Conservation (phyloP, 1,139 yeast genomes). For the Lodderomyces oxycetoniae region DNA sequence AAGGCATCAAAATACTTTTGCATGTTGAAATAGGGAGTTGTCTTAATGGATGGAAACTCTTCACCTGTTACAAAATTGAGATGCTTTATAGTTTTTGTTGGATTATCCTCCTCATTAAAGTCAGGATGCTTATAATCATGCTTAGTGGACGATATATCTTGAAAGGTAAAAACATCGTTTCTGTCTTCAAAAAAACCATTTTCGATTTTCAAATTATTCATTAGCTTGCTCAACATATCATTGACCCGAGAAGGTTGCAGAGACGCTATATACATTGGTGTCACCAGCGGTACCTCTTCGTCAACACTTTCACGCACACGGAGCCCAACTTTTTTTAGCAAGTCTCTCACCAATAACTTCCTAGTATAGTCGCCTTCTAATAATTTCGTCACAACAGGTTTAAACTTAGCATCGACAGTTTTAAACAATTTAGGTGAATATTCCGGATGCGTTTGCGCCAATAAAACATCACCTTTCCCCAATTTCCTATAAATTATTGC, state of each 20-base stretch:
- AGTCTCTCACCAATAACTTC: slow-evolving; percentile 48
- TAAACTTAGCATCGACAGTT: slow-evolving; percentile 22
- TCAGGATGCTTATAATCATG: slow-evolving; percentile 4
- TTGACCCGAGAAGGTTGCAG: slow-evolving; percentile 19
- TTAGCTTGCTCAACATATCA: slow-evolving; percentile 26
- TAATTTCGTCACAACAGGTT: slow-evolving; percentile 35
- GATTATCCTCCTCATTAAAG: slow-evolving; percentile 38
- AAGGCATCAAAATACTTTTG: slow-evolving; percentile 49
- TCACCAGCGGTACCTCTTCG: slow-evolving; percentile 56
- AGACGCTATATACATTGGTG: slow-evolving; percentile 55
- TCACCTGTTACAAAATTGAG: slow-evolving; percentile 41
- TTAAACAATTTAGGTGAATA: slow-evolving; percentile 54
- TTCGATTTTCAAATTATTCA: slow-evolving; percentile 38
- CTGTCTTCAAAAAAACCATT: slow-evolving; percentile 45
- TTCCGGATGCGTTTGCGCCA: slow-evolving; percentile 93
- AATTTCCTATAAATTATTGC: slow-evolving; percentile 63
- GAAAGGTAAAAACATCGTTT: slow-evolving; percentile 51
- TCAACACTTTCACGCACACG: slow-evolving; percentile 52
- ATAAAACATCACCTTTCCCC: slow-evolving; percentile 71
- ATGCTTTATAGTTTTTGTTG: slow-evolving; percentile 52
- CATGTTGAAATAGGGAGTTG: slow-evolving; percentile 74
- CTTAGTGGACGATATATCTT: slow-evolving; percentile 21
- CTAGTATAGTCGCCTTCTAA: slow-evolving; percentile 44
- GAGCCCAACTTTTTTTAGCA: slow-evolving; percentile 60
- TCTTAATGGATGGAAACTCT: slow-evolving; percentile 38